A percentile compares a stretch with the other conserved stretches of the same genome.
These are phyloP conservation scores for Nothopassalora personata DNA, from an alignment of 2,329 filamentous ascomycete species.

Conservation along the genomic window DNA sequence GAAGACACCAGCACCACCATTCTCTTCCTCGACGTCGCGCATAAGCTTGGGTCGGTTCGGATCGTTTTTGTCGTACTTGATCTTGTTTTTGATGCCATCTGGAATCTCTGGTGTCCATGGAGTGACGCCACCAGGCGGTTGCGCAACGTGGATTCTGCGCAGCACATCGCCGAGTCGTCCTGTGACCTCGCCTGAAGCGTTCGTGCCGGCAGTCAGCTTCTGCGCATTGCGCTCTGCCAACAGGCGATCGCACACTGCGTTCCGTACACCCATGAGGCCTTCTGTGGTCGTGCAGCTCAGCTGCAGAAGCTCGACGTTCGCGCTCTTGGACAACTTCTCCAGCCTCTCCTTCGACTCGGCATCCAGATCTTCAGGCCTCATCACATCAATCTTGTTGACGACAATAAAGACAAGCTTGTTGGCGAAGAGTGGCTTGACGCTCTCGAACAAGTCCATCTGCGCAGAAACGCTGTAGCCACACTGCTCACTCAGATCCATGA, in stretches of 20 bases:
- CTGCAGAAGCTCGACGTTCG: constrained; percentile 88
- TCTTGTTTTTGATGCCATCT: constrained; percentile 69
- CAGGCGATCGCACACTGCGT: constrained; percentile 85
- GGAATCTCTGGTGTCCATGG: constrained; percentile 77
- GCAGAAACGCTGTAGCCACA: constrained; percentile 90
- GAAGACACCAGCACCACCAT: constrained; percentile 92
- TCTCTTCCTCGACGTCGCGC: constrained; percentile 82
- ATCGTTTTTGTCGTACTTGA: constrained; percentile 87
- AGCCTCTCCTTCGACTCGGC: constrained; percentile 71
- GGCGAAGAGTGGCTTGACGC: constrained; percentile 91
- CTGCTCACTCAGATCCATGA: constrained; percentile 96
- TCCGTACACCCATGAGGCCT: constrained; percentile 90
- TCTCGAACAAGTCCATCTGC: constrained; percentile 92
- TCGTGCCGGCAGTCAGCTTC: constrained; percentile 87
- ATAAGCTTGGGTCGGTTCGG: constrained; percentile 77
- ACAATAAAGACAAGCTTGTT: constrained; percentile 97
- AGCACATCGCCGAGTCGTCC: constrained; percentile 86
- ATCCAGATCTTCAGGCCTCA: constrained; percentile 80
- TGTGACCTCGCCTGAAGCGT: constrained; percentile 66
- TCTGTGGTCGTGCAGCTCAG: constrained; percentile 93
- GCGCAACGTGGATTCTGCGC: constrained; percentile 92
- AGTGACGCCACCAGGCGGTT: constrained; percentile 73
- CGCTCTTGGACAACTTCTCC: constrained; percentile 72
- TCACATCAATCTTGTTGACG: constrained; percentile 96
- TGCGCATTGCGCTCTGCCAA: constrained; percentile 90